Percentiles rank a stretch among this genome's conserved stretches.
These are phyloP conservation scores for Leccinellum rugosiceps DNA, from an alignment of 768 basidiomycete species.

Conservation along the genomic window DNA sequence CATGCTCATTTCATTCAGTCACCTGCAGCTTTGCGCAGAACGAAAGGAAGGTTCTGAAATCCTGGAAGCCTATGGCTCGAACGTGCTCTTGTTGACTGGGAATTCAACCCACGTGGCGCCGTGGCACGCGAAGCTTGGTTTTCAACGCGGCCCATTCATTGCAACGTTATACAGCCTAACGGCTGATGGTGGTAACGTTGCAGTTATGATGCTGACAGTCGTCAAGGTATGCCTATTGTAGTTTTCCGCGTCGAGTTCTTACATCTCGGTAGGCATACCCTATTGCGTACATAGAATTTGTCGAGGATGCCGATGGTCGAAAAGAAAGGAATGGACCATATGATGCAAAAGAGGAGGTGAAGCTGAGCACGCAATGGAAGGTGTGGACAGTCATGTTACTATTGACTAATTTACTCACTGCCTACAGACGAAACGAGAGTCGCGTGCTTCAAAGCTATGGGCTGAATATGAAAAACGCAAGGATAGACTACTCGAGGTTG, in stretches of 20 bases:
- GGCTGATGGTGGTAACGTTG: constrained; percentile 74
- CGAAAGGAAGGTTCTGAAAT: constrained; percentile 78
- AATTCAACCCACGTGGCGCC: constrained; percentile 85
- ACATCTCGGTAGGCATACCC: constrained; percentile 53
- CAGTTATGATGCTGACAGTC: constrained; percentile 72
- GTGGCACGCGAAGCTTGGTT: constrained; percentile 90
- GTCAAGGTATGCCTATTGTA: constrained; percentile 46
- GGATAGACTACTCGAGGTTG: constrained; percentile 51
- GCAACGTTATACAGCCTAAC: constrained; percentile 78
- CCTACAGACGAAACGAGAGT: constrained; percentile 53
- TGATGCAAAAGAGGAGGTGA: constrained; percentile 66
- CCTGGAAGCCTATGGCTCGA: constrained; percentile 72
- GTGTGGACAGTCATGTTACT: constrained; percentile 37
- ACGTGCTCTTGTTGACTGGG: constrained; percentile 64
- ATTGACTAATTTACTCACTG: constrained; percentile 1
- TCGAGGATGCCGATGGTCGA: constrained; percentile 46
- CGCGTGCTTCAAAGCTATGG: constrained; percentile 56
- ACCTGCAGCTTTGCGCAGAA: constrained; percentile 58
- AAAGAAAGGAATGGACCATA: constrained; percentile 58
- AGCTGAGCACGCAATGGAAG: constrained; percentile 63
- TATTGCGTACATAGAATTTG: constrained; percentile 75
- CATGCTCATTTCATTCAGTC: neutral
- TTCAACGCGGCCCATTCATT: constrained; percentile 60
- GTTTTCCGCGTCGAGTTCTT: neutral
- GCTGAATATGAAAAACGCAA: constrained; percentile 56